These are phyloP conservation scores for Ballota nigra DNA, from an alignment of 257 asterid species.

Conservation along the genomic window DNA sequence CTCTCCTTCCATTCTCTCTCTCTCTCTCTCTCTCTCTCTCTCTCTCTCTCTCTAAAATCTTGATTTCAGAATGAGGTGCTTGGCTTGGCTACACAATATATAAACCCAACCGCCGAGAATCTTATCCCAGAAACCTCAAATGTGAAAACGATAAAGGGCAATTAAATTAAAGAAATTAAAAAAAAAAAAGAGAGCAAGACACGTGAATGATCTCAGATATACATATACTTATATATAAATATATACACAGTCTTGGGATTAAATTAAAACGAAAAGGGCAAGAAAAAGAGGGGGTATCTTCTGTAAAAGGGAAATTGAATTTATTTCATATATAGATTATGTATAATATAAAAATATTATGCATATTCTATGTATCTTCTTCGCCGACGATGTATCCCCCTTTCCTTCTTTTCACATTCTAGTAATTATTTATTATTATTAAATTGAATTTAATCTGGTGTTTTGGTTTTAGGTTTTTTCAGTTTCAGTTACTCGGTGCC, in stretches of 20 bases:
- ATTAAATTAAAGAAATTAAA: neutral
- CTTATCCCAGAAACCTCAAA: constrained; percentile 35
- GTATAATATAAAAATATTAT: too few species aligned
- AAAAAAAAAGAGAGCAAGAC: constrained; percentile 26
- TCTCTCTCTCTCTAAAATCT: constrained; percentile 17
- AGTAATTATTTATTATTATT: too few species aligned
- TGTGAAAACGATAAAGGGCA: constrained; percentile 10
- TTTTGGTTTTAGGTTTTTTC: constrained; percentile 10
- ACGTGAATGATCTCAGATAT: constrained; percentile 44
- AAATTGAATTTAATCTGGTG: neutral
- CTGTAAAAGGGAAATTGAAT: neutral
- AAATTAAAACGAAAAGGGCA: neutral
- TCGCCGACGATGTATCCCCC: neutral
- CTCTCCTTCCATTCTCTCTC: constrained; percentile 55
- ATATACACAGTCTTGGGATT: too few species aligned
- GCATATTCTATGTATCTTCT: too few species aligned
- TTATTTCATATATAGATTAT: neutral
- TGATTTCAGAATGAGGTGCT: neutral
- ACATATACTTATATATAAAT: too few species aligned
- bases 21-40: constrained; percentile 14
- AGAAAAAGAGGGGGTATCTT: constrained; percentile 27
- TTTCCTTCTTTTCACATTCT: neutral
- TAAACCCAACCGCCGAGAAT: constrained; percentile 51
- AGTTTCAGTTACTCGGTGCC: constrained; percentile 59
- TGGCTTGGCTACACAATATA: constrained; percentile 24